Evolutionary conservation across 1,284 basidiomycete species (phyloP).

Genomic region (Puccinia horiana): DNA sequence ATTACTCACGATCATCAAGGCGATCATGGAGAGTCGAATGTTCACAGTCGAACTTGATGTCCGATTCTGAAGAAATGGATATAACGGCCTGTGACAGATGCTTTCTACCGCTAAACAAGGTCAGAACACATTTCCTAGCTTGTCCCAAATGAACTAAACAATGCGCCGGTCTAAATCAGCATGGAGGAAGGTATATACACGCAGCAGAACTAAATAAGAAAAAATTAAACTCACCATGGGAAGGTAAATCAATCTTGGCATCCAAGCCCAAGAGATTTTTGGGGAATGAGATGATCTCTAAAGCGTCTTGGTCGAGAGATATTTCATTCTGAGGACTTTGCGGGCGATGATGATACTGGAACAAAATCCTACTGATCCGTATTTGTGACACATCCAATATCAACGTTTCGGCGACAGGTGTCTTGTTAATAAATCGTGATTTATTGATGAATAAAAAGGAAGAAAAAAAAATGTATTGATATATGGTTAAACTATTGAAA

Average conservation of each 20-base stretch:
- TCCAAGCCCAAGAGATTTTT: slow-evolving; percentile 37
- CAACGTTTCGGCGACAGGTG: slow-evolving; percentile 65
- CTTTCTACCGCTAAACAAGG: slow-evolving; percentile 36
- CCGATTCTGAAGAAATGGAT: slow-evolving; percentile 6
- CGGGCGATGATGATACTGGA: slow-evolving; percentile 55
- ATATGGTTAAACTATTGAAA: background rate
- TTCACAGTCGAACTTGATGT: slow-evolving; percentile 11
- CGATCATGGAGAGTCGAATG: background rate
- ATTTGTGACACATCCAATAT: slow-evolving; percentile 56
- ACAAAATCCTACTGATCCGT: slow-evolving; percentile 56
- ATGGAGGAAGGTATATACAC: background rate
- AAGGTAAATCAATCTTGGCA: slow-evolving; percentile 31
- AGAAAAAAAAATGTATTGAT: background rate
- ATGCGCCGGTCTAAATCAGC: background rate
- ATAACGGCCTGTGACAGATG: slow-evolving; percentile 20
- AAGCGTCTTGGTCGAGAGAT: background rate
- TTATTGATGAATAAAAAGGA: background rate
- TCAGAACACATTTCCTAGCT: slow-evolving; percentile 11
- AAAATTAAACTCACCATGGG: slow-evolving; percentile 8
- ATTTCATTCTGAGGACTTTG: slow-evolving; percentile 58
- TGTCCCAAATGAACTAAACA: slow-evolving; percentile 18
- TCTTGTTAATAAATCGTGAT: slow-evolving; percentile 61
- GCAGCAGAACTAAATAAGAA: background rate
- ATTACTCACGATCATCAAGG: background rate
- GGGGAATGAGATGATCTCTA: slow-evolving; percentile 44